A percentile compares a stretch with the other conserved stretches of the same genome.
phyloP scores from a whole-genome alignment of 495 filamentous ascomycete genomes.

The Xylaria flabelliformis region DNA sequence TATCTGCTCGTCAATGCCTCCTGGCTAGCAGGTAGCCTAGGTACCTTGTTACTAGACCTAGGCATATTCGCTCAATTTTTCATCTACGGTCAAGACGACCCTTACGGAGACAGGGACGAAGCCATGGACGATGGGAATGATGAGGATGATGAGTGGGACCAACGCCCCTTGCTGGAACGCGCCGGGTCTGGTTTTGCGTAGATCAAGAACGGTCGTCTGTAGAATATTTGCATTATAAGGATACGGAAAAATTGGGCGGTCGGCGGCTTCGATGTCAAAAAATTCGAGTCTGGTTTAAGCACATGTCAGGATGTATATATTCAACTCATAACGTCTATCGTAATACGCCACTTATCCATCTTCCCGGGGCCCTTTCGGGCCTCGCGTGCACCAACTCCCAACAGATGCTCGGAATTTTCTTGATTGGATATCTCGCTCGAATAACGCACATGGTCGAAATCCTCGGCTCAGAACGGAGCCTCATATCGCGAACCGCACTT shows the following conservation, averaged over 20 bases:
- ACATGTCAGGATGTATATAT: background rate
- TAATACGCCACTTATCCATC: background rate
- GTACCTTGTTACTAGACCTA: conserved; percentile 82
- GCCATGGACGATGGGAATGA: conserved; percentile 29
- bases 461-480: background rate
- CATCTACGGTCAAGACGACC: conserved; percentile 63
- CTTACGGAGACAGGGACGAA: conserved; percentile 38
- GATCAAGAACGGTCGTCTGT: background rate
- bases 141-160: conserved; percentile 42
- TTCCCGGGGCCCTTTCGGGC: background rate
- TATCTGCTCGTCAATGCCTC: conserved; percentile 88
- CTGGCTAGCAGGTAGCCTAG: conserved; percentile 89
- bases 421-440: background rate
- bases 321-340: background rate
- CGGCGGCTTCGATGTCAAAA: background rate
- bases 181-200: conserved; percentile 15
- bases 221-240: conserved; percentile 17
- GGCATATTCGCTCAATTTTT: conserved; percentile 94
- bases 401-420: background rate
- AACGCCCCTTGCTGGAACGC: conserved; percentile 49
- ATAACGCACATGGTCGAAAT: background rate
- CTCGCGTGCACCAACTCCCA: background rate
- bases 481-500: too few species aligned
- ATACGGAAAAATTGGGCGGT: conserved; percentile 14
- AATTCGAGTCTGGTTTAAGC: background rate